These are phyloP conservation scores for Fusarium sp. DNA, from an alignment of 2,329 filamentous ascomycete genomes.

Conservation along the genomic window DNA sequence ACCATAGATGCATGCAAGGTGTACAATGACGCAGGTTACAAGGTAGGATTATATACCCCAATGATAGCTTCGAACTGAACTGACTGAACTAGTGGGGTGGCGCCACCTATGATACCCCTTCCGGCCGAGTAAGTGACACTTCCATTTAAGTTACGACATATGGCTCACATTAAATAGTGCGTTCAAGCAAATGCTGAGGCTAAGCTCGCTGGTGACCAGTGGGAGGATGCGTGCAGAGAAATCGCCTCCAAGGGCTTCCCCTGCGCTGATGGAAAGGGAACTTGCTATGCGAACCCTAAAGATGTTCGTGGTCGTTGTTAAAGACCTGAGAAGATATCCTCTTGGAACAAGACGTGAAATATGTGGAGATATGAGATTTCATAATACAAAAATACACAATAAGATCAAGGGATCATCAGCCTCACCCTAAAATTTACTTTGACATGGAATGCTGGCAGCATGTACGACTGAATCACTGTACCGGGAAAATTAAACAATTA, in stretches of 20 bases:
- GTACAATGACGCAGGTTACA: conserved; percentile 25
- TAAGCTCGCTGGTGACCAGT: conserved; percentile 35
- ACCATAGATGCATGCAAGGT: conserved; percentile 31
- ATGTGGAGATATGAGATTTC: neutral
- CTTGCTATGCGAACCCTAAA: conserved; percentile 26
- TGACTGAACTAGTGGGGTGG: conserved; percentile 28
- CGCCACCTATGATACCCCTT: conserved; percentile 20
- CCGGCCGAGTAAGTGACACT: conserved; percentile 29
- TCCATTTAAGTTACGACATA: rapidly evolving
- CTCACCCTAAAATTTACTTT: neutral
- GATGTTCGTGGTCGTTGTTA: conserved; percentile 31
- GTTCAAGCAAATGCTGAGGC: conserved; percentile 14
- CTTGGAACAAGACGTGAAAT: rapidly evolving
- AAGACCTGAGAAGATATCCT: neutral
- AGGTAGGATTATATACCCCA: neutral
- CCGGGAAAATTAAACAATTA: neutral
- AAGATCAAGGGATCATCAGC: neutral
- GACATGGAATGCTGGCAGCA: neutral
- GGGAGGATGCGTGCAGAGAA: conserved; percentile 38
- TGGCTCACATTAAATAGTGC: conserved; percentile 16
- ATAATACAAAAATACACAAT: neutral
- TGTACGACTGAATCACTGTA: too few species aligned
- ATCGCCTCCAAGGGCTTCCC: conserved; percentile 28
- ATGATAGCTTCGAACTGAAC: rapidly evolving
- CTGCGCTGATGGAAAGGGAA: conserved; percentile 35